These are phyloP conservation scores for Biscogniauxia marginata DNA, from an alignment of 2,329 filamentous ascomycete genomes.

Conservation along the genomic window DNA sequence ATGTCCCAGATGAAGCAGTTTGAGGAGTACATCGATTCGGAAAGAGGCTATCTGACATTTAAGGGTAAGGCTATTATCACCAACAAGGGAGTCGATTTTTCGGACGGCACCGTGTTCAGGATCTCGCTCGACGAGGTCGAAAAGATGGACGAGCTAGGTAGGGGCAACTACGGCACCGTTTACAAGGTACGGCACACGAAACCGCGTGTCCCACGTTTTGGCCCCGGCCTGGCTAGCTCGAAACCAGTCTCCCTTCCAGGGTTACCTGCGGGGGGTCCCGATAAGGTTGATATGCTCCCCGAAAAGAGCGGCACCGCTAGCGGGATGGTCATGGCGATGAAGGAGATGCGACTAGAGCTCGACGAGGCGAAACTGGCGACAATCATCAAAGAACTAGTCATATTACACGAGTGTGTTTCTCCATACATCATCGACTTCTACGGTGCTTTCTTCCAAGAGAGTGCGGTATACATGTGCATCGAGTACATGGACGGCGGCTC, in stretches of 20 bases:
- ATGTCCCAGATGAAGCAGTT: slow-evolving; percentile 58
- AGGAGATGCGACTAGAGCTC: slow-evolving; percentile 91
- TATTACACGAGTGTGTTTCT: slow-evolving; percentile 90
- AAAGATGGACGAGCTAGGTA: slow-evolving; percentile 87
- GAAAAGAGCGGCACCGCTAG: slow-evolving; percentile 47
- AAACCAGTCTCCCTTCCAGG: slow-evolving; percentile 40
- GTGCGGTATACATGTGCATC: slow-evolving; percentile 98
- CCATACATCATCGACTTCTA: slow-evolving; percentile 99
- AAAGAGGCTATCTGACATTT: slow-evolving; percentile 89
- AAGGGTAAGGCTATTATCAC: slow-evolving; percentile 90
- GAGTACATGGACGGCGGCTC: slow-evolving; percentile 99
- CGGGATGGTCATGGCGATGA: slow-evolving; percentile 96
- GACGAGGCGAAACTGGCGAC: slow-evolving; percentile 96
- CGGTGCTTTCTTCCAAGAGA: slow-evolving; percentile 97
- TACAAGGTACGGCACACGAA: slow-evolving; percentile 92
- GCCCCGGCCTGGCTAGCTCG: slow-evolving; percentile 53
- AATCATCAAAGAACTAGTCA: slow-evolving; percentile 96
- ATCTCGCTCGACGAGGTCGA: slow-evolving; percentile 95
- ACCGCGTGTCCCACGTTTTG: slow-evolving; percentile 55
- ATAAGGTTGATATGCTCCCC: slow-evolving; percentile 28
- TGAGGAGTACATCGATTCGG: slow-evolving; percentile 82
- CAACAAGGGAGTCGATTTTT: slow-evolving; percentile 86
- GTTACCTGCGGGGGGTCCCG: slow-evolving; percentile 33
- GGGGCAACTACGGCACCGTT: slow-evolving; percentile 97
- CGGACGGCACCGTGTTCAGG: slow-evolving; percentile 82